Conservation (phyloP, 768 basidiomycete genomes). For the Panellus pusillus region DNA sequence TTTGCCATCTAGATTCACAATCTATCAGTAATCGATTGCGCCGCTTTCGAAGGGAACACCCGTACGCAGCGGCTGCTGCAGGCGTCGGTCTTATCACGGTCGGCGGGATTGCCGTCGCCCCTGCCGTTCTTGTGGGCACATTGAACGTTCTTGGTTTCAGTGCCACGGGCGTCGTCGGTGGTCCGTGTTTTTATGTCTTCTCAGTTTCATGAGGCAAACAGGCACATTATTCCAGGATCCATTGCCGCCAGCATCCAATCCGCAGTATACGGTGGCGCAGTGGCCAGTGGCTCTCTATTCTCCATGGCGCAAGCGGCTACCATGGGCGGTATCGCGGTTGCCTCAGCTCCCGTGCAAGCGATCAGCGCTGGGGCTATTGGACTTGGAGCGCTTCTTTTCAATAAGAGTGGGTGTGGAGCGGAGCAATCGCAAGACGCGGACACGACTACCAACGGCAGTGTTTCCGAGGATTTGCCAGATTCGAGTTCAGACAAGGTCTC, state of each 20-base stretch:
- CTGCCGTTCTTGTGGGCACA: slow-evolving; percentile 1
- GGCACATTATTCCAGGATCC: not conserved
- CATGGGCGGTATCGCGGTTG: slow-evolving; percentile 1
- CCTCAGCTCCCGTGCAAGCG: slow-evolving; percentile 1
- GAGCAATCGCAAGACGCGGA: no score
- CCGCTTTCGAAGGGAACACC: slow-evolving; percentile 5
- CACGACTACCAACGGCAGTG: no score
- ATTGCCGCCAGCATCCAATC: not conserved
- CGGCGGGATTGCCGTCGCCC: slow-evolving; percentile 1
- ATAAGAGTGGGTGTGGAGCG: no score
- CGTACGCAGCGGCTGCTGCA: slow-evolving; percentile 2
- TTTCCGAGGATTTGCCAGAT: no score
- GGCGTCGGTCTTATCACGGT: not conserved
- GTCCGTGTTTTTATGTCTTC: not conserved
- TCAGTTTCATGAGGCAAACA: not conserved
- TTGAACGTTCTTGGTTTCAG: slow-evolving; percentile 2
- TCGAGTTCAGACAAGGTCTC: no score
- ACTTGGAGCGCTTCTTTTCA: slow-evolving; percentile 1
- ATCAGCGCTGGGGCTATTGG: slow-evolving; percentile 2
- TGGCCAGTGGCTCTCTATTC: not conserved
- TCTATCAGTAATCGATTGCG: not conserved
- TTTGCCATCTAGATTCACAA: not conserved
- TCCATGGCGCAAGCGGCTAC: slow-evolving; percentile 2
- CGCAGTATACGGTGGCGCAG: not conserved
- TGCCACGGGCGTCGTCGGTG: not conserved